Base-by-base conservation (phyloP, 2,329 filamentous ascomycete species). In the Colletotrichum neosansevieriae region DNA sequence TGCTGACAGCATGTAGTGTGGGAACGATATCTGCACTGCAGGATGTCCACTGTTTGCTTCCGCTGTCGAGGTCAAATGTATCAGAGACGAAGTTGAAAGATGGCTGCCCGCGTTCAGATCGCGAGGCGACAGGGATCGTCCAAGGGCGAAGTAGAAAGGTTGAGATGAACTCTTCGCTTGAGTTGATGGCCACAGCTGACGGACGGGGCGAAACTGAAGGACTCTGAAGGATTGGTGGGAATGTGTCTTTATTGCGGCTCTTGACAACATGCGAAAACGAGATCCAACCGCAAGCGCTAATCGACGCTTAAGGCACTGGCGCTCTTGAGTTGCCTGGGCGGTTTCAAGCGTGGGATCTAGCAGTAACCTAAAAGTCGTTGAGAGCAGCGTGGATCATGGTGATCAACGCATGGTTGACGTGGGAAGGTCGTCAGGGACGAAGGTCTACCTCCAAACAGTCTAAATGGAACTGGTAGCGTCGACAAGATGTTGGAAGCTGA, bases 121-220 rank as follows among this genome's bases (percentile, higher is more conserved):
- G 40, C 17, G 42, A 42, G 21, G 24, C 2, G 58, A 42, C 63
- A 63, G 42, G 63, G 63, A 63, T 66, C 49, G n/a, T 29, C 51
- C 63, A 24, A 47, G 6, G 58, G 32, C 19, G 58, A 12, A 15
- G 17, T 40, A 17, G 9, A n/a, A 21, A 40, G 38, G 17, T 34
- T 68, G 61, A 54, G 65, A 68, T 59, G 65, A 68, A 68, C 65
- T 7, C 2, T 21, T 53, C 24, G 19, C 32, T 47, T 15, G 34
- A 44, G n/a, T 15, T 38, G 44, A 57, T 12, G 38, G 19, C 19
- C 21, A 21, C 29, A 40, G n/a, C n/a, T 15, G 19, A 40, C 17
- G 47, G 40, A 17, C 10, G 17, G 19, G n/a, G 21, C 40, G 17
- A 40, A 11, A 38, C 42, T 44, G 34, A 17, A 11, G 12, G 11